Base-by-base conservation (phyloP, 2,329 filamentous ascomycete genomes). In the Lecanosticta acicola region DNA sequence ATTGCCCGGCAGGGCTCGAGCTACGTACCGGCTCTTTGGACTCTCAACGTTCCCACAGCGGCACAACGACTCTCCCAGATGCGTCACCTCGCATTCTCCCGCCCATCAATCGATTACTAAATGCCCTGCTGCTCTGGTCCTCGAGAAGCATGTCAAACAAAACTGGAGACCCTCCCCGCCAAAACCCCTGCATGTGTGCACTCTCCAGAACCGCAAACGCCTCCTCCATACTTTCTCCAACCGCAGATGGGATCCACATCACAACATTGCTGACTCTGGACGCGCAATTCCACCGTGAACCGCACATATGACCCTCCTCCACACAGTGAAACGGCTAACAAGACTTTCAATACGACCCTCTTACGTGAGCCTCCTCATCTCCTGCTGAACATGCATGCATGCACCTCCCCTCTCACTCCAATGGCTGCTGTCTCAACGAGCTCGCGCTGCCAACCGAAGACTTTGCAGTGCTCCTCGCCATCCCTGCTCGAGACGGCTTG, bases 211-310 rank as follows among this genome's bases (percentile, higher is more conserved):
- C 18, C 13, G 19, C 41, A 13, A 36, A 32, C 32, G 17, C 17
- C 29, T 20, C 21, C 39, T 36, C 41, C 41, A 43, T 35, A 43
- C n/a, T 35, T 43, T 36, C 41, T 43, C 32, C 41, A 43, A 43
- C 41, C 24, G 20, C 32, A 13, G 10, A 10, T 13, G 19, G 21
- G 3, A 17, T 43, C n/a, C 19, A 36, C 32, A n/a, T n/a, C n/a
- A n/a, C n/a, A n/a, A n/a, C n/a, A 39, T 20, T 29, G 10, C 18
- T 36, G 13, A 20, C 32, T 21, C 16, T 19, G 19, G 14, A 4
- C 20, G 32, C 20, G 14, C 41, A 43, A 43, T 36, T 29, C 32
- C 32, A 24, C n/a, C 18, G 36, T 26, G 10, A 36, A 14, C 16
- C 41, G 35, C 17, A 18, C 16, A 21, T 34, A 9, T 16, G 41